Conservation (phyloP, 2,329 filamentous ascomycete genomes). For the Fusarium sp. region DNA sequence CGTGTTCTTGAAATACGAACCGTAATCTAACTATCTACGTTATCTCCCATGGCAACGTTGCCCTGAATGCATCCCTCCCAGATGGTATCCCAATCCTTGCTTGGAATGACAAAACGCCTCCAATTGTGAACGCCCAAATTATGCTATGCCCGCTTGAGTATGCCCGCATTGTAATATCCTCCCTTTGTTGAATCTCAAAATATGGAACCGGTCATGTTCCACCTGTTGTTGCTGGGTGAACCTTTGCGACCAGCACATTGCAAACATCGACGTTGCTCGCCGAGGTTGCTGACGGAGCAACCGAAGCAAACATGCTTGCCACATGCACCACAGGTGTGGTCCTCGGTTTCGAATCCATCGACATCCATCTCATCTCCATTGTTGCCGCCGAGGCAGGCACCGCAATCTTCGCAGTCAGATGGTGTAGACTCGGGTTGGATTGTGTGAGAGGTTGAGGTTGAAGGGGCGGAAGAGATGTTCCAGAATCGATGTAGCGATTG, state of each 20-base stretch:
- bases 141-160: neutral
- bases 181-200: slow-evolving; percentile 25
- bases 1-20: neutral
- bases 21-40: neutral
- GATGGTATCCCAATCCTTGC: slow-evolving; percentile 27
- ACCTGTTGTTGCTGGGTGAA: slow-evolving; percentile 27
- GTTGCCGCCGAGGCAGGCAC: slow-evolving; percentile 43
- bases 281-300: slow-evolving; percentile 70
- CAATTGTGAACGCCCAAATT: neutral
- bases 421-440: slow-evolving; percentile 34
- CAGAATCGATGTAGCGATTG: slow-evolving; percentile 71
- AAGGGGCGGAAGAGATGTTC: slow-evolving; percentile 60
- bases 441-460: slow-evolving; percentile 40
- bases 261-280: slow-evolving; percentile 64
- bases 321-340: slow-evolving; percentile 60
- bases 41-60: slow-evolving; percentile 6
- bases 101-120: slow-evolving; percentile 11
- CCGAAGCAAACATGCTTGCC: slow-evolving; percentile 68
- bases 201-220: slow-evolving; percentile 34
- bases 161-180: neutral
- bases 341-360: slow-evolving; percentile 46
- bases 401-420: slow-evolving; percentile 67
- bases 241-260: slow-evolving; percentile 59
- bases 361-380: slow-evolving; percentile 53
- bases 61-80: neutral